Percentiles rank a stretch among this genome's conserved stretches.
Evolutionary conservation across 2,329 filamentous ascomycete species (phyloP).

Genomic region (Aspergillus viridinutans): DNA sequence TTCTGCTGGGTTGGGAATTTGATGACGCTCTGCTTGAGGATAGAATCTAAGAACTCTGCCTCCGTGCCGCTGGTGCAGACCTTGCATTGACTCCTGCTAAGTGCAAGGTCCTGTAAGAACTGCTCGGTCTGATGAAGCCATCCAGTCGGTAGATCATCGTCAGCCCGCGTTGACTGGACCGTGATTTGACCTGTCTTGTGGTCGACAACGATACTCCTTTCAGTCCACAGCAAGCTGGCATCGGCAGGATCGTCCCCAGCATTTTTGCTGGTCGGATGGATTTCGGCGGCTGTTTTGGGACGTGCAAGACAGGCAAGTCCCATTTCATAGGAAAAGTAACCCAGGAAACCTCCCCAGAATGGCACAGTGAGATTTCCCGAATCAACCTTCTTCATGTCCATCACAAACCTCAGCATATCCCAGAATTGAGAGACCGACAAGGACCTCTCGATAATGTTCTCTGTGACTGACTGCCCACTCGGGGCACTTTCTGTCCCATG

Average conservation of each 20-base stretch:
- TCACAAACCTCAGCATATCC: constrained; percentile 34
- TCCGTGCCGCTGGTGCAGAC: constrained; percentile 11
- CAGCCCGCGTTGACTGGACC: constrained; percentile 60
- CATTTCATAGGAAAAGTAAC: constrained; percentile 80
- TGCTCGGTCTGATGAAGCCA: constrained; percentile 35
- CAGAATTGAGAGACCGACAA: constrained; percentile 27
- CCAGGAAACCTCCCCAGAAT: constrained; percentile 81
- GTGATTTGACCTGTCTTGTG: constrained; percentile 59
- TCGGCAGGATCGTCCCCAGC: constrained; percentile 54
- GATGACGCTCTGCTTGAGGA: constrained; percentile 27
- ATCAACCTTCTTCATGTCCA: constrained; percentile 38
- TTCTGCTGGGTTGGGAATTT: constrained; percentile 37
- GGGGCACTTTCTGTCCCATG: not conserved
- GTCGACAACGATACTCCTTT: constrained; percentile 73
- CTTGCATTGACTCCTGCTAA: constrained; percentile 1
- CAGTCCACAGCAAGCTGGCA: constrained; percentile 70
- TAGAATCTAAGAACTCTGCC: constrained; percentile 24
- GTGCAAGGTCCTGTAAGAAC: constrained; percentile 20
- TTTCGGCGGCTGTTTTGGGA: constrained; percentile 18
- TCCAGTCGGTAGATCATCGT: constrained; percentile 43
- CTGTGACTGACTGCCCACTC: not conserved
- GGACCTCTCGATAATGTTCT: constrained; percentile 9
- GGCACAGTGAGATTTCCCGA: constrained; percentile 40
- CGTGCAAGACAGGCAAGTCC: constrained; percentile 58
- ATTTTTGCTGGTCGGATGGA: not conserved